A percentile compares a stretch with the other conserved stretches of the same genome.
Evolutionary conservation across 176 grass and related monocot genomes (phyloP).

Genomic region (Oryza officinalis): DNA sequence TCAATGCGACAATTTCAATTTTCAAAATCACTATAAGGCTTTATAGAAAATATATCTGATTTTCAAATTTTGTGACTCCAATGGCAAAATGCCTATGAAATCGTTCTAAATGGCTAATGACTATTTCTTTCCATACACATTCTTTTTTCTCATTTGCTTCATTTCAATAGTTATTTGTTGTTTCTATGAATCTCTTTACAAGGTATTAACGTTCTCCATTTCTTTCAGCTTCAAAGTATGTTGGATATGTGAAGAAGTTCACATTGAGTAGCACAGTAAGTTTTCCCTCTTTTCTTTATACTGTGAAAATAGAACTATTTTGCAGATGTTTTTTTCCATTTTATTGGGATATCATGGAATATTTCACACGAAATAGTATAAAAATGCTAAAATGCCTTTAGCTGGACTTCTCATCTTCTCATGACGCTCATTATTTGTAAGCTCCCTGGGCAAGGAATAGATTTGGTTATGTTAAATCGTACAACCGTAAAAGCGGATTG

Average conservation of each 20-base stretch:
- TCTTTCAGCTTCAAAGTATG: constrained; percentile 95
- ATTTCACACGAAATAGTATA: neutral
- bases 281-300: constrained; percentile 10
- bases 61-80: neutral
- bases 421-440: neutral
- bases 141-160: neutral
- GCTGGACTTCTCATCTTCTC: neutral
- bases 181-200: constrained; percentile 13
- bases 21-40: neutral
- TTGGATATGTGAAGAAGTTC: constrained; percentile 97
- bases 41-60: neutral
- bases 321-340: constrained; percentile 11
- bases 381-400: constrained; percentile 14
- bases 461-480: neutral
- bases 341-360: constrained; percentile 29
- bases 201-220: constrained; percentile 31
- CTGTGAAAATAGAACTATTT: neutral
- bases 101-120: neutral
- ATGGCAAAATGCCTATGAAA: neutral
- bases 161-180: neutral
- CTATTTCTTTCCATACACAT: neutral
- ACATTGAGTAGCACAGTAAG: constrained; percentile 88
- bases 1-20: neutral
- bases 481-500: neutral
- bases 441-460: neutral